Base-by-base conservation (phyloP, 768 basidiomycete species). In the Boletus edulis region DNA sequence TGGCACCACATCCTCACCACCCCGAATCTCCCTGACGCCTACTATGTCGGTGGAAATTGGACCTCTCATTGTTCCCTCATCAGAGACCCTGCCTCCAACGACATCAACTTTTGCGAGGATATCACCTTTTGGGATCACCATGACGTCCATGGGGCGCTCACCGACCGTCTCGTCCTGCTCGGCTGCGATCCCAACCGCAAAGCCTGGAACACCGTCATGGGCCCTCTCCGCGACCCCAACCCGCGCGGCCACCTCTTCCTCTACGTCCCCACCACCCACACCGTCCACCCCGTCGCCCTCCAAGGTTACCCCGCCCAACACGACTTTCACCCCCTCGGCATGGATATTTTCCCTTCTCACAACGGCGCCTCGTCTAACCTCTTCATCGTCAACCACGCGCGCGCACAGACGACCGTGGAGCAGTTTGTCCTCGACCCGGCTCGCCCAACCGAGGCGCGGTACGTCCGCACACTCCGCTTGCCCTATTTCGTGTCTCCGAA, bases 121-220 rank as follows among this genome's bases (percentile, higher is more conserved):
- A 81, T 75, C 31, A 69, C 73, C 3, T 82, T 84, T 55, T 89
- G 87, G 87, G 84, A 87, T 54, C 65, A 78, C n/a, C 70, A 71
- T 47, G 77, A 79, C 57, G 59, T 56, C 5, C 44, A 65, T 7
- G 79, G 75, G 22, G 64, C 66, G 6, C 64, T 78, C 29, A 58
- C 69, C n/a, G 66, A 78, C 51, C 79, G 81, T 49, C 71, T 75
- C 27, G 67, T 87, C 8, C 63, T 79, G 1, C 46, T 75, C 24
- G 69, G 69, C 24, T 79, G 78, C 34, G 78, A 79, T 51, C 75
- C 76, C 3, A 68, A 62, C 48, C 77, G 76, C 69, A 77, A 77
- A 57, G 67, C 75, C 27, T 91, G 89, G 89, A 91, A 91, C 64
- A 89, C 87, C 8, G 88, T 78, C 44, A 83, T 87, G 83, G 89